Percentiles rank a stretch among this genome's conserved stretches.
Conservation (phyloP, 441 rosid genomes). For the Pelargonium cotyledonis region DNA sequence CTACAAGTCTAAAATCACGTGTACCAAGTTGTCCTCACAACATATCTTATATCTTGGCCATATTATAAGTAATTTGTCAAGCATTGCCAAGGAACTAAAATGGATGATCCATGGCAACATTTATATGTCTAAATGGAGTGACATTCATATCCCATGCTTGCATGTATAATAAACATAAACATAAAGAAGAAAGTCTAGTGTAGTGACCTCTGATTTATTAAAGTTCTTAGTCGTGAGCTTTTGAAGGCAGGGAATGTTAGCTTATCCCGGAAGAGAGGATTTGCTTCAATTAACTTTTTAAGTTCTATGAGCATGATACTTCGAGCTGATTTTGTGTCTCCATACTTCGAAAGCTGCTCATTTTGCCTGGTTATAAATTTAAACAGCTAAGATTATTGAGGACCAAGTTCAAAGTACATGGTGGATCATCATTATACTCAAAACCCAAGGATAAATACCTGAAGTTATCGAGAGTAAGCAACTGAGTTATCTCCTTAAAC, state of each 20-base stretch:
- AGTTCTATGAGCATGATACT: slow-evolving; percentile 68
- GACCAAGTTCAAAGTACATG: slow-evolving; percentile 9
- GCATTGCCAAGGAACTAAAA: neutral
- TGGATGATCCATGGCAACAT: neutral
- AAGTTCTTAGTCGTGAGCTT: slow-evolving; percentile 64
- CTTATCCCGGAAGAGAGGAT: slow-evolving; percentile 78
- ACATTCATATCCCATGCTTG: neutral
- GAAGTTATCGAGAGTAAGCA: slow-evolving; percentile 66
- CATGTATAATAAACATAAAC: neutral
- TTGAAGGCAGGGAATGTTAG: slow-evolving; percentile 72
- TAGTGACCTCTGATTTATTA: slow-evolving; percentile 68
- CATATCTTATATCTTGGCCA: neutral
- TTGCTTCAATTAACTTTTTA: slow-evolving; percentile 76
- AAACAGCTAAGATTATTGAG: neutral
- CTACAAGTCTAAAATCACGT: neutral
- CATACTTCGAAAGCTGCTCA: slow-evolving; percentile 71
- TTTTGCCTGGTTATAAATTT: slow-evolving; percentile 40
- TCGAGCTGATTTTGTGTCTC: slow-evolving; percentile 76
- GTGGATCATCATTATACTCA: neutral
- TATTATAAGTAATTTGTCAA: neutral
- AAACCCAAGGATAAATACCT: slow-evolving; percentile 34
- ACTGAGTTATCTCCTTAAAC: slow-evolving; percentile 74
- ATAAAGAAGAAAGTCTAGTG: neutral
- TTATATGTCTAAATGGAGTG: neutral
- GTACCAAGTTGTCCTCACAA: neutral